phyloP scores from a whole-genome alignment of 768 basidiomycete species.

The Podaxis pistillaris region DNA sequence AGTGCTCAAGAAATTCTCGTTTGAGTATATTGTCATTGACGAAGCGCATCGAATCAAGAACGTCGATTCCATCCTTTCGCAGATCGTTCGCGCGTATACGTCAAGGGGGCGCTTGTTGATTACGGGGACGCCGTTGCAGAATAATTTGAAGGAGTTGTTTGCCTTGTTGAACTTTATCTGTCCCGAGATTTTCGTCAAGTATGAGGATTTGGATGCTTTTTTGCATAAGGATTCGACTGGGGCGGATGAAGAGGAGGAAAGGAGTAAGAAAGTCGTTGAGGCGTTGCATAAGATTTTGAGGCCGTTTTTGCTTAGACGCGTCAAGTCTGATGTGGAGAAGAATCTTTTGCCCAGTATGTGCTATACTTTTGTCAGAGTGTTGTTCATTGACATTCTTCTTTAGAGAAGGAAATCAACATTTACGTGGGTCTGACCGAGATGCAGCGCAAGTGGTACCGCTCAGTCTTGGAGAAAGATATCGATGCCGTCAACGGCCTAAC shows the following conservation, averaged over 20 bases:
- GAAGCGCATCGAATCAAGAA: conserved; percentile 99
- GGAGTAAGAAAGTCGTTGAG: conserved; percentile 91
- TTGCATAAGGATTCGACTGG: conserved; percentile 81
- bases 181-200: conserved; percentile 92
- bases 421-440: conserved; percentile 96
- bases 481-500: conserved; percentile 97
- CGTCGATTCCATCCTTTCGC: conserved; percentile 91
- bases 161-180: conserved; percentile 93
- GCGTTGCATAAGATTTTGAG: conserved; percentile 95
- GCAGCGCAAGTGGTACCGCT: conserved; percentile 98
- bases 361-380: background rate
- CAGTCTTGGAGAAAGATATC: conserved; percentile 95
- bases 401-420: conserved; percentile 98
- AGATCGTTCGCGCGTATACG: conserved; percentile 90
- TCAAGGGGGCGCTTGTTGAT: conserved; percentile 90
- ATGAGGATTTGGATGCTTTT: conserved; percentile 90
- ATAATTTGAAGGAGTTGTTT: conserved; percentile 95
- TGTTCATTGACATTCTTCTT: background rate
- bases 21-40: conserved; percentile 98
- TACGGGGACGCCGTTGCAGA: conserved; percentile 96
- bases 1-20: conserved; percentile 91
- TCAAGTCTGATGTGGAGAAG: conserved; percentile 98
- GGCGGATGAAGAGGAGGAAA: conserved; percentile 71
- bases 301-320: conserved; percentile 90
- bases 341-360: conserved; percentile 79